Base-by-base conservation (phyloP, 441 rosid species). In the Euphorbia schlechtendalii region DNA sequence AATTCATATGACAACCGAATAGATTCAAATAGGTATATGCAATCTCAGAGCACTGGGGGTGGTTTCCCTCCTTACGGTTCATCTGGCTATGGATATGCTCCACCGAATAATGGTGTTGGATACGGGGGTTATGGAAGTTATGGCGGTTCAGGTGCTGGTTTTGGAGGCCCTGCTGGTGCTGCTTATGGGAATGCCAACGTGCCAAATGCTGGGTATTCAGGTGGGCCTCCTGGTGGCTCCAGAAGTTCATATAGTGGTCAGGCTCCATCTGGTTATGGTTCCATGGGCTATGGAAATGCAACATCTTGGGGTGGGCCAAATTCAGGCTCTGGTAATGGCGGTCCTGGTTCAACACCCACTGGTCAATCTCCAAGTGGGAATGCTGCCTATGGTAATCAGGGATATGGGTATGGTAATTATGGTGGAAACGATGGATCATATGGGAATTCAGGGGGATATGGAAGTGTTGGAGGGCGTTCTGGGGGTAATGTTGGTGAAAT, bases 161-260 rank as follows among this genome's bases (percentile, higher is more conserved):
- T 81, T 83, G 94, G 82, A 8, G 84, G 82, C 36, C 87, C 96
- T 63, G 82, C 88, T 20, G 90, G 78, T 63, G 80, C 88, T 21
- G 80, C 86, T 18, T 93, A 84, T 69, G 97, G 88, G 41, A 93
- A 83, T 58, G 86, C 95, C 15, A 81, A 69, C 70, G 82, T 81
- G 24, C 80, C 88, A 12, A 83, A 76, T 77, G 78, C 86, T 76
- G 96, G 92, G 25, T 90, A 85, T 77, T 87, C 80, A 58, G 74
- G 84, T n/a, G n/a, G n/a, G n/a, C n/a, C n/a, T n/a, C n/a, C n/a
- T 43, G 84, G 80, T 69, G 89, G 78, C 49, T 79, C 83, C 18
- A 84, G 97, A 82, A 84, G 82, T 80, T 83, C 97, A 59, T 92
- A 96, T 96, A 83, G 84, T 5, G 67, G 77, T 34, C 97, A 93